Base-by-base conservation (phyloP, 1,139 yeast species). In the Candida anutae region DNA sequence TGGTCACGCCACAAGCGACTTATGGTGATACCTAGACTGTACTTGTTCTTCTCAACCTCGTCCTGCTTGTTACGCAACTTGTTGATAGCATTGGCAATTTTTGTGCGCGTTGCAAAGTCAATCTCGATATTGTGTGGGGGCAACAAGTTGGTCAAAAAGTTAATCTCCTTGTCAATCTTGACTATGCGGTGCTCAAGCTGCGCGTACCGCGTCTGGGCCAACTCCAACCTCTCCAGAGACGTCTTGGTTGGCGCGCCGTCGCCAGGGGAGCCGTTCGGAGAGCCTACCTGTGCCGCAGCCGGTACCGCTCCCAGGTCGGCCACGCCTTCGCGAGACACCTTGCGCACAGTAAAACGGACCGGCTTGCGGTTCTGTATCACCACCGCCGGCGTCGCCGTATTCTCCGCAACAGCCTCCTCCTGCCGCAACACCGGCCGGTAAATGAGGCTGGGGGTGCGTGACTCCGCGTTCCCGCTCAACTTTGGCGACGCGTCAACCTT, bases 101-200 rank as follows among this genome's bases (percentile, higher is more conserved):
- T 65, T 19, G 48, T 50, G 27, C 71, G 43, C 4, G 71, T 64
- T 10, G 55, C 51, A 34, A 62, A 65, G 38, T 65, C 71, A 16
- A 64, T n/a, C 34, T 65, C 70, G 23, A 63, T 68, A 34, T 63
- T 64, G 38, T 53, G 60, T 1, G 72, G 72, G 3, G 72, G 72
- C 25, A 65, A 55, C 23, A 65, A 49, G 28, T 55, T 58, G 17
- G 51, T 40, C 35, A 65, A 53, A 34, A 63, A 65, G 13, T 45
- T 45, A 21, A 65, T 55, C 33, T 65, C 72, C 42, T 64, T 63
- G 18, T 60, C 50, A 29, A 65, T 64, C 34, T 65, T 65, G 16
- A 31, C 43, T 15, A 62, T 56, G 23, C 59, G 47, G 18, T 40
- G 40, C 14, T 43, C 52, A 33, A 55, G 59, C 30, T 48, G 55